These are phyloP conservation scores for Exobasidium cylindrosporum DNA, from an alignment of 1,284 basidiomycete genomes.

Conservation along the genomic window DNA sequence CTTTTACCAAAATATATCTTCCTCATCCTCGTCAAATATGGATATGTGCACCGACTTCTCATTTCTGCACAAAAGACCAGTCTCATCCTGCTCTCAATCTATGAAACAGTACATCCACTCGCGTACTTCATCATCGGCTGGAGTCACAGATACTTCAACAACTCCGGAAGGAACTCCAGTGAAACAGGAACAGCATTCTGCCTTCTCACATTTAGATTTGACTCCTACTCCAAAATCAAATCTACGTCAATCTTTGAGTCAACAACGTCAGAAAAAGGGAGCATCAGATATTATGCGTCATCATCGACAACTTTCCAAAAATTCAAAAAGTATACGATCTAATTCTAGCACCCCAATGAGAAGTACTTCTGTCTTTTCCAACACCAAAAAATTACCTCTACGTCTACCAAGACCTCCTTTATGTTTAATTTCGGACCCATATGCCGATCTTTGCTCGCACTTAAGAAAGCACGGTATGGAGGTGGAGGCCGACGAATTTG, in stretches of 20 bases:
- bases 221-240: not conserved
- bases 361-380: not conserved
- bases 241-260: not conserved
- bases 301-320: not conserved
- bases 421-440: constrained; percentile 16
- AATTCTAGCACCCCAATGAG: not conserved
- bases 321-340: not conserved
- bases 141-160: not conserved
- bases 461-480: constrained; percentile 13
- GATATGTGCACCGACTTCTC: not conserved
- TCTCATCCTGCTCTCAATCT: not conserved
- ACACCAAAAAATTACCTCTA: constrained; percentile 11
- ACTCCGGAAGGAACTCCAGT: not conserved
- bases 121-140: not conserved
- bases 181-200: not conserved
- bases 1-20: too few relatives aligned
- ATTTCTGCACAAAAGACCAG: not conserved
- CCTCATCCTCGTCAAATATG: too few relatives aligned
- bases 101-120: not conserved
- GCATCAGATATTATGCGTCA: not conserved
- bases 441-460: constrained; percentile 14
- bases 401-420: constrained; percentile 13
- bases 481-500: constrained; percentile 8
- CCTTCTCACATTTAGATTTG: not conserved
- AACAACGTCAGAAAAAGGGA: not conserved